phyloP scores from a whole-genome alignment of 1,284 basidiomycete genomes.

The Phylloporus sp. region DNA sequence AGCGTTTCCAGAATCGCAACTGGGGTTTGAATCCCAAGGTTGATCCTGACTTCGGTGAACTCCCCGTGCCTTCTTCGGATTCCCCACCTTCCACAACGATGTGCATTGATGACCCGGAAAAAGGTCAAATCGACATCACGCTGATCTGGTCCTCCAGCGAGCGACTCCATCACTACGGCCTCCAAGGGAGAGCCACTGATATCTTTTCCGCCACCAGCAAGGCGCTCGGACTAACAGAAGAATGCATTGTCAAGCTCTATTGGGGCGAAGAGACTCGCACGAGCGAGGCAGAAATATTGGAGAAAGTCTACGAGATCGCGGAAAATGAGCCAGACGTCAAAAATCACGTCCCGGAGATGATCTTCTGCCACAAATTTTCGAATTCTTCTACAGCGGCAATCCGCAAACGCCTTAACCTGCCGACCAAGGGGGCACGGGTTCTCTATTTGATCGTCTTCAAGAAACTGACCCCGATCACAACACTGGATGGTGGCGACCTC shows the following conservation, averaged over 20 bases:
- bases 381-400: slow-evolving; percentile 9
- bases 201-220: slow-evolving; percentile 10
- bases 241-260: slow-evolving; percentile 28
- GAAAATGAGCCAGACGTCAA: slow-evolving; percentile 7
- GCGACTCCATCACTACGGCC: slow-evolving; percentile 11
- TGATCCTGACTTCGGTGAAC: slow-evolving; percentile 10
- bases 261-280: slow-evolving; percentile 26
- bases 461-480: slow-evolving; percentile 17
- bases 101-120: background rate
- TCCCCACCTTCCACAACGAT: background rate
- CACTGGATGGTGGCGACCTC: slow-evolving; percentile 13
- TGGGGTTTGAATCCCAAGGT: slow-evolving; percentile 36
- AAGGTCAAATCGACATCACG: slow-evolving; percentile 2
- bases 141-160: slow-evolving; percentile 3
- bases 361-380: slow-evolving; percentile 14
- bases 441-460: slow-evolving; percentile 22
- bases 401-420: background rate
- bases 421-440: background rate
- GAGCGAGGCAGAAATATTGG: slow-evolving; percentile 26
- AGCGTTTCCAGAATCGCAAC: slow-evolving; percentile 37
- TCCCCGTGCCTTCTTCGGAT: background rate
- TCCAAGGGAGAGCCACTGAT: slow-evolving; percentile 24
- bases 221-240: background rate
- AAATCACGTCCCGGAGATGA: slow-evolving; percentile 28
- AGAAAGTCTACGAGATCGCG: slow-evolving; percentile 17